A percentile compares a stretch with the other conserved stretches of the same genome.
These are phyloP conservation scores for Phoenix roebelenii DNA, from an alignment of 176 grass and related monocot genomes.

Conservation along the genomic window DNA sequence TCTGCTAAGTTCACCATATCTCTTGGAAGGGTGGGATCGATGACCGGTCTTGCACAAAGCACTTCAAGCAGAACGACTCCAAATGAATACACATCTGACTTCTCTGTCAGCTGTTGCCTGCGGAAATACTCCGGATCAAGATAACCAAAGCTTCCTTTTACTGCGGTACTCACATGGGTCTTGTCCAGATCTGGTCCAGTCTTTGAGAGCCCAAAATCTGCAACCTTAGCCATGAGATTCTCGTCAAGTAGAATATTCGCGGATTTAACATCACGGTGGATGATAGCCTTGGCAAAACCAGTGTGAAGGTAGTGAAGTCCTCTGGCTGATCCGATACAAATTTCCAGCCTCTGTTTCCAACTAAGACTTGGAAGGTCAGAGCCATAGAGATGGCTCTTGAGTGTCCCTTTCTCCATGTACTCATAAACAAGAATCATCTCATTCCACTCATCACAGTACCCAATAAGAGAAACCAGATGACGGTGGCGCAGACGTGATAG, in stretches of 20 bases:
- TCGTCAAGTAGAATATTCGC: conserved; percentile 95
- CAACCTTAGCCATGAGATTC: conserved; percentile 80
- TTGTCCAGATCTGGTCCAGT: conserved; percentile 86
- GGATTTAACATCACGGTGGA: conserved; percentile 95
- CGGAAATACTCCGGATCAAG: conserved; percentile 92
- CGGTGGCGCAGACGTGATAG: conserved; percentile 78
- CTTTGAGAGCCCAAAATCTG: conserved; percentile 89
- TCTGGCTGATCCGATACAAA: conserved; percentile 92
- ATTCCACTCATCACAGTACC: conserved; percentile 86
- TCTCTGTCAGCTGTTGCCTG: conserved; percentile 78
- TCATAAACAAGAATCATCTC: conserved; percentile 98
- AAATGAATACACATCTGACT: conserved; percentile 91
- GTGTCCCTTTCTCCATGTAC: conserved; percentile 89
- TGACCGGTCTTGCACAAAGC: conserved; percentile 78
- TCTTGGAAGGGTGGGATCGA: conserved; percentile 76
- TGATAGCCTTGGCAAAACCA: conserved; percentile 75
- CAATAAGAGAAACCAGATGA: conserved; percentile 85
- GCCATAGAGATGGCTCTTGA: conserved; percentile 88
- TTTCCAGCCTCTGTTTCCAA: conserved; percentile 88
- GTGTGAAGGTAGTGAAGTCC: conserved; percentile 95
- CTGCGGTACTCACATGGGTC: conserved; percentile 91
- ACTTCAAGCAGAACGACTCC: conserved; percentile 95
- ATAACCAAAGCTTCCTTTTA: conserved; percentile 99
- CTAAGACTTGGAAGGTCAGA: conserved; percentile 53
- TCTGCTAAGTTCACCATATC: conserved; percentile 87